Evolutionary conservation across 768 basidiomycete genomes (phyloP), one percentile per base, ranked within the genome.

Genomic region (Kwoniella mangroviensis): DNA sequence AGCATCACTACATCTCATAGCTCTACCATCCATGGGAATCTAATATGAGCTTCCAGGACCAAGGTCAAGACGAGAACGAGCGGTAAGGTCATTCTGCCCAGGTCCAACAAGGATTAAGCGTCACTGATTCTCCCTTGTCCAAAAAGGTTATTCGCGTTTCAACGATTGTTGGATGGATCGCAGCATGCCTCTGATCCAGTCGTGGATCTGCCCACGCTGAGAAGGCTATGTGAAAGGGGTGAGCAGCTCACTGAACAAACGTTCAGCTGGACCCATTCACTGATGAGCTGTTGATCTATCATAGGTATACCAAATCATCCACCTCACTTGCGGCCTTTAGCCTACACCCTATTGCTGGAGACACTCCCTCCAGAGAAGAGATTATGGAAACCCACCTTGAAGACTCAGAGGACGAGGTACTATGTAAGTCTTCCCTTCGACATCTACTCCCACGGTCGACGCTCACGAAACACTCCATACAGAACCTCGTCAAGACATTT

Each of bases 231-330:
- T 57, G 70, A 74, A 10, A 68, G 71, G 72, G 82, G 82, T 83
- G 21, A 58, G 73, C 69, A 6, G 7, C 34, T 43, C 41, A 2
- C 17, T 22, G 22, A 24, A 26, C 1, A 19, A 28, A 54, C 10
- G 21, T 34, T 21, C 4, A 12, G 15, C 64, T 49, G 17, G 26
- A 34, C 0, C 4, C 34, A 34, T 7, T 34, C 34, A 34, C 34
- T 34, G 4, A 4, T 28, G 28, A 28, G 28, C 28, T 2, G 2
- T 28, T 28, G 28, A 28, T 28, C 26, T 42, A n/a, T 17, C 15
- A 6, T 42, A 81, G 82, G 82, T 21, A 82, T 81, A 17, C 82
- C 79, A 0, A 65, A 74, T 12, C 67, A 75, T 41, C 82, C 81
- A 3, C 73, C 69, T n/a, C 81, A 82, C 52, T 73, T 82, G 9